Percentiles rank a stretch among this genome's conserved stretches.
Conservation (phyloP, 2,329 filamentous ascomycete genomes). For the Aspergillus alliaceus region DNA sequence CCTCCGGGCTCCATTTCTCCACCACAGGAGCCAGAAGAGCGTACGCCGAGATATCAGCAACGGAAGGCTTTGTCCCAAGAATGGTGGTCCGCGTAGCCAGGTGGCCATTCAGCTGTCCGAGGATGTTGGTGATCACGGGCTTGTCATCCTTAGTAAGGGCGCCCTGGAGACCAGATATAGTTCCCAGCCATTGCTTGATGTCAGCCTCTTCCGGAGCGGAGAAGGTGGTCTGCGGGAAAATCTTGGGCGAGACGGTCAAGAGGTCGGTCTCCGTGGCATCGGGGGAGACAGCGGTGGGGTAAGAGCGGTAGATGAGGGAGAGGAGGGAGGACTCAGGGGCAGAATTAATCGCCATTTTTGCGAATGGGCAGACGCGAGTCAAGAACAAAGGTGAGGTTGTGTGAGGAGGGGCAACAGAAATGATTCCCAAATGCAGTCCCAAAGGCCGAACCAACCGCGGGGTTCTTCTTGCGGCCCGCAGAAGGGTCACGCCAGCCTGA, state of each 20-base stretch:
- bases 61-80: conserved; percentile 83
- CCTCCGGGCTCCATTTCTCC: conserved; percentile 75
- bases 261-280: conserved; percentile 45
- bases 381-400: conserved; percentile 10
- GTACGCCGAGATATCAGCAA: conserved; percentile 84
- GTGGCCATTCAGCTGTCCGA: conserved; percentile 80
- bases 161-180: conserved; percentile 67
- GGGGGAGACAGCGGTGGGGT: conserved; percentile 40
- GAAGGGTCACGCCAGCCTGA: conserved; percentile 14
- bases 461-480: conserved; percentile 19
- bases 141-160: conserved; percentile 52
- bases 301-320: conserved; percentile 46
- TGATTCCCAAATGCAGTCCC: conserved; percentile 5
- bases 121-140: conserved; percentile 60
- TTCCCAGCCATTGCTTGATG: conserved; percentile 85
- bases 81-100: conserved; percentile 85
- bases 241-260: conserved; percentile 54
- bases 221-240: conserved; percentile 71
- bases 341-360: conserved; percentile 29
- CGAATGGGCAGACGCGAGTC: conserved; percentile 20
- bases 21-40: conserved; percentile 74
- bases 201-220: conserved; percentile 78
- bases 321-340: conserved; percentile 45
- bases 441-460: conserved; percentile 16
- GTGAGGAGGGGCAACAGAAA: conserved; percentile 29